Evolutionary conservation across 768 basidiomycete genomes (phyloP).

Genomic region (Leucocoprinus leucothites): DNA sequence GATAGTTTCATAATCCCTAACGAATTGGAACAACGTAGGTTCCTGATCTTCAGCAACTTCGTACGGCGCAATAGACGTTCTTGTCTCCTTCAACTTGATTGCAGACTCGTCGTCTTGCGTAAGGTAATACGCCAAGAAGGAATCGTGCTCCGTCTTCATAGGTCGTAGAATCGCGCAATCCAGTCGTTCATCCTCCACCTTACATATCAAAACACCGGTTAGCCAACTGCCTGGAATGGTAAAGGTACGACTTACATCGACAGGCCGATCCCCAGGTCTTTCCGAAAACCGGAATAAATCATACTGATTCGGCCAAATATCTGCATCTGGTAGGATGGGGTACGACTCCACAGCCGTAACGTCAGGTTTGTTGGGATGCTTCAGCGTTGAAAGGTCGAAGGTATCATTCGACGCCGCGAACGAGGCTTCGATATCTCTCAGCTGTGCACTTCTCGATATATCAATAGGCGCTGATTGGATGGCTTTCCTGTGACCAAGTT

Average conservation of each 20-base stretch:
- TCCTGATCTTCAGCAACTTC: conserved; percentile 53
- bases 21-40: conserved; percentile 71
- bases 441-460: conserved; percentile 70
- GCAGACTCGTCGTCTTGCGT: conserved; percentile 75
- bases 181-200: conserved; percentile 77
- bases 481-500: conserved; percentile 47
- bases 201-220: not conserved
- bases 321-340: conserved; percentile 79
- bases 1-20: conserved; percentile 84
- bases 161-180: conserved; percentile 86
- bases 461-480: conserved; percentile 51
- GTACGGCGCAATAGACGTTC: conserved; percentile 39
- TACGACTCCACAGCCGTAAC: conserved; percentile 78
- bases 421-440: conserved; percentile 75
- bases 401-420: conserved; percentile 61
- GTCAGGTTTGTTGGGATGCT: conserved; percentile 77
- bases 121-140: conserved; percentile 84
- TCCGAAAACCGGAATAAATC: conserved; percentile 86
- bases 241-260: conserved; percentile 49
- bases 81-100: conserved; percentile 57
- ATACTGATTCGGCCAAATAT: conserved; percentile 88
- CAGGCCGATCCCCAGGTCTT: conserved; percentile 72
- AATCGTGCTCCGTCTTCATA: conserved; percentile 86
- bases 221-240: not conserved
- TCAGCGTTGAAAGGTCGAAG: conserved; percentile 56